Percentiles rank a stretch among this genome's conserved stretches.
phyloP scores from a whole-genome alignment of 306 rosid species.

The Urtica urens region DNA sequence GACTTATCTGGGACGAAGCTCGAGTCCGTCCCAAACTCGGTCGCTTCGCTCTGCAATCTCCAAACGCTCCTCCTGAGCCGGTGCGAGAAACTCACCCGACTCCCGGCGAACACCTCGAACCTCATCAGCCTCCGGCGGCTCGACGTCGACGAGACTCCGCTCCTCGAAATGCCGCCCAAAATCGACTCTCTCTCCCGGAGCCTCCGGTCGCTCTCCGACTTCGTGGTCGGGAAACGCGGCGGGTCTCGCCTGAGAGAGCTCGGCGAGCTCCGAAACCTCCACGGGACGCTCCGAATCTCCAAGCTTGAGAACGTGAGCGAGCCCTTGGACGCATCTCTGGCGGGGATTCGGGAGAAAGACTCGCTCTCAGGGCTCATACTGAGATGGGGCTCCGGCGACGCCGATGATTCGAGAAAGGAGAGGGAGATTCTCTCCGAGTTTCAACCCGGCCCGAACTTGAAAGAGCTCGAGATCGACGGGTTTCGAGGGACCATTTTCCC shows the following conservation, averaged over 20 bases:
- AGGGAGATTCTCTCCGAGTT: background rate
- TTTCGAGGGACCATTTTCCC: slow-evolving; percentile 15
- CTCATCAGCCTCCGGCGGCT: slow-evolving; percentile 13
- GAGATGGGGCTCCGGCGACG: slow-evolving; percentile 4
- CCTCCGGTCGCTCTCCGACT: background rate
- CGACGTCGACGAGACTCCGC: background rate
- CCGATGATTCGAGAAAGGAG: slow-evolving; percentile 9
- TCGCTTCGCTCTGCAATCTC: slow-evolving; percentile 11
- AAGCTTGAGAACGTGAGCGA: slow-evolving; percentile 8
- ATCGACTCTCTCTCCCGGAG: slow-evolving; percentile 3
- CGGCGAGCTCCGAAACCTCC: background rate
- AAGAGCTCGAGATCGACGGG: slow-evolving; percentile 1
- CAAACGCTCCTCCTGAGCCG: slow-evolving; percentile 9
- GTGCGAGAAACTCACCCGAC: background rate
- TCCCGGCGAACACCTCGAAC: slow-evolving; percentile 10
- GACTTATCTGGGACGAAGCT: slow-evolving; percentile 9
- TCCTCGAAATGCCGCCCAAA: slow-evolving; percentile 8
- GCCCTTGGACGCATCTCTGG: slow-evolving; percentile 4
- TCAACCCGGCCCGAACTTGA: slow-evolving; percentile 13
- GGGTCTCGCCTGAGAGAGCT: slow-evolving; percentile 1
- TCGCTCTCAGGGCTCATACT: slow-evolving; percentile 8
- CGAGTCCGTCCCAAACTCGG: background rate
- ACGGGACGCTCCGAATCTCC: slow-evolving; percentile 6
- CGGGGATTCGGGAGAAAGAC: slow-evolving; percentile 1
- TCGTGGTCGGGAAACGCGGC: background rate